Conservation (phyloP, 225 moss, liverwort and hornwort genomes). For the Sphagnum tenellum region DNA sequence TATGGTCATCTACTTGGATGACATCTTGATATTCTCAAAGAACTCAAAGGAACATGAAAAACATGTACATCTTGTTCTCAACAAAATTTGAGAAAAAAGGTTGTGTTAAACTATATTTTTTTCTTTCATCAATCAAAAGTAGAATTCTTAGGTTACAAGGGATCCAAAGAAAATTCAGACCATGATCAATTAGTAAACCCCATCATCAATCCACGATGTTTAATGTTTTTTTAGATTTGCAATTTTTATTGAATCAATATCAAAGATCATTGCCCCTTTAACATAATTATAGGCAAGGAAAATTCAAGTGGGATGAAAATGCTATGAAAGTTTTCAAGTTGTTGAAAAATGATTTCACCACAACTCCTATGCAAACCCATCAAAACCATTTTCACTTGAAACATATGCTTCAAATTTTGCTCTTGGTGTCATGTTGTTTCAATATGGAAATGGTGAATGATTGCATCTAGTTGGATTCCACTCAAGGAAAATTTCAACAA, state of each 20-base stretch:
- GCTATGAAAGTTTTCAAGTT: background rate
- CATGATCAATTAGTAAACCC: background rate
- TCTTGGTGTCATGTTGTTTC: slow-evolving; percentile 1
- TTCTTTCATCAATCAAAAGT: background rate
- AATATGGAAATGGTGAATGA: slow-evolving; percentile 1
- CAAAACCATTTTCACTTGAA: background rate
- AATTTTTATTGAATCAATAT: slow-evolving; percentile 1
- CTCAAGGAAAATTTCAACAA: background rate
- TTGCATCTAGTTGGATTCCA: slow-evolving; percentile 3
- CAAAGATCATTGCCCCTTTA: background rate
- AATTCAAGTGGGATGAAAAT: background rate
- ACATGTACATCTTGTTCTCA: background rate
- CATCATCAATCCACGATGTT: background rate
- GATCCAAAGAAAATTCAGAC: slow-evolving; percentile 6
- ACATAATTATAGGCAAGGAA: background rate
- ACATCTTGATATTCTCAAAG: slow-evolving; percentile 1
- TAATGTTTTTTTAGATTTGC: slow-evolving; percentile 6
- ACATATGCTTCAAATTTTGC: slow-evolving; percentile 8
- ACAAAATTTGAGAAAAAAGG: background rate
- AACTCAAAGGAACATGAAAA: background rate
- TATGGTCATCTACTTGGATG: slow-evolving; percentile 7
- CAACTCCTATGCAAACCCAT: slow-evolving; percentile 2
- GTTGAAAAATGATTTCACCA: background rate
- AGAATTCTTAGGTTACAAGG: slow-evolving; percentile 1
- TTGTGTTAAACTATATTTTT: slow-evolving; percentile 7